phyloP scores from a whole-genome alignment of 2,329 filamentous ascomycete genomes.

The Nothophaeocryptopus gaeumannii region DNA sequence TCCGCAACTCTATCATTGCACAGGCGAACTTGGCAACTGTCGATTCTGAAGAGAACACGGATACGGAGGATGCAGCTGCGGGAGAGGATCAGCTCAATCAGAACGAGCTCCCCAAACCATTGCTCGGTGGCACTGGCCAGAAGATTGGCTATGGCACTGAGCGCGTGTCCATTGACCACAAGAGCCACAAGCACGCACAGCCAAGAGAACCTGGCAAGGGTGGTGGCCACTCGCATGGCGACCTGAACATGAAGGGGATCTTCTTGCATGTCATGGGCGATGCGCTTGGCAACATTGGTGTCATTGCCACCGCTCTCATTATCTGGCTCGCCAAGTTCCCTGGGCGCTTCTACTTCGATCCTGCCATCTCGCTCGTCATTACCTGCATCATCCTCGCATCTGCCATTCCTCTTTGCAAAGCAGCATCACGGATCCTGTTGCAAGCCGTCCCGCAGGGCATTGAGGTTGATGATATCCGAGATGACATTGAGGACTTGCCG shows the following conservation, averaged over 20 bases:
- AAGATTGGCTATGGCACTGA: constrained; percentile 31
- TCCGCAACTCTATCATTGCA: constrained; percentile 88
- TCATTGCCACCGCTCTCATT: constrained; percentile 76
- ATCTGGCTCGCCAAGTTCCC: constrained; percentile 87
- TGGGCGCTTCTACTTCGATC: constrained; percentile 85
- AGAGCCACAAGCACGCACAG: constrained; percentile 74
- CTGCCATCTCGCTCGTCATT: constrained; percentile 88
- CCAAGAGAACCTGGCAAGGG: constrained; percentile 59
- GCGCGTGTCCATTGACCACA: constrained; percentile 36
- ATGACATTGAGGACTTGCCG: constrained; percentile 81
- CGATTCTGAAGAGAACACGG: constrained; percentile 55
- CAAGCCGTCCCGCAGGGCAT: constrained; percentile 91
- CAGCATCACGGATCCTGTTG: constrained; percentile 81
- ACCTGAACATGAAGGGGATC: constrained; percentile 89
- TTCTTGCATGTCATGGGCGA: constrained; percentile 73
- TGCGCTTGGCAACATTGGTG: constrained; percentile 80
- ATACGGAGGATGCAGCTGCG: constrained; percentile 51
- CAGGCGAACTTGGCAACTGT: constrained; percentile 53
- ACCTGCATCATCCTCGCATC: constrained; percentile 72
- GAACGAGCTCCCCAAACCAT: constrained; percentile 14
- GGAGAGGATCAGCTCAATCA: constrained; percentile 22
- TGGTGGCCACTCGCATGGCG: constrained; percentile 73
- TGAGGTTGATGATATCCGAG: constrained; percentile 82
- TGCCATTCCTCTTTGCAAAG: constrained; percentile 73
- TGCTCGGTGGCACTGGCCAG: constrained; percentile 34